These are phyloP conservation scores for Diplodia mutila DNA, from an alignment of 2,329 filamentous ascomycete species.

Conservation along the genomic window DNA sequence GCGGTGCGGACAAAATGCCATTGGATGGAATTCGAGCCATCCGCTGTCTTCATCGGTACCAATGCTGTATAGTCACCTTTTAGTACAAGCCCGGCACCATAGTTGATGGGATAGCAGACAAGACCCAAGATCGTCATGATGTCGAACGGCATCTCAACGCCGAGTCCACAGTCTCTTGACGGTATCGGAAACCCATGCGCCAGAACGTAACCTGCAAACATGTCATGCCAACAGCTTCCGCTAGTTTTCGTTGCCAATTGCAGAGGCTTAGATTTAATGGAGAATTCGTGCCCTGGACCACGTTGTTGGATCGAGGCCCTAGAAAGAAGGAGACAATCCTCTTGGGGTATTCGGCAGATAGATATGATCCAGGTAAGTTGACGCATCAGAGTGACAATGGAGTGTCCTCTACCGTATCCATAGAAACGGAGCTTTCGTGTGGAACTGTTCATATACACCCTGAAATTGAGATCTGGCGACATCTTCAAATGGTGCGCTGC, in stretches of 20 bases:
- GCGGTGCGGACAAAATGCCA: neutral
- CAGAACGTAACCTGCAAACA: neutral
- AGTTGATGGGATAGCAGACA: neutral
- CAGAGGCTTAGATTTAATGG: neutral
- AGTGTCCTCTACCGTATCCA: neutral
- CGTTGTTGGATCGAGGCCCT: neutral
- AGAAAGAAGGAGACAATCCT: neutral
- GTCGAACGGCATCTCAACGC: neutral
- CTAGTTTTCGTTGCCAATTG: neutral
- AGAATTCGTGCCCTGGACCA: neutral
- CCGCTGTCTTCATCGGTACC: neutral
- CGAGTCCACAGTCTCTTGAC: neutral
- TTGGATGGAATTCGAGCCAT: neutral
- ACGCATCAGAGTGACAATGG: neutral
- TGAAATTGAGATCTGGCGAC: neutral
- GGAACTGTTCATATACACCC: neutral
- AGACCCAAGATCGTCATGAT: neutral
- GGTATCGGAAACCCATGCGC: neutral
- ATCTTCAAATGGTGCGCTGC: neutral
- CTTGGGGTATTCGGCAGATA: neutral
- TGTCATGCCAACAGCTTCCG: constrained; percentile 5
- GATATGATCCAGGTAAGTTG: neutral
- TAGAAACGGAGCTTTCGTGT: neutral
- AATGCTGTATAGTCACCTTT: neutral
- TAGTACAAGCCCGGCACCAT: neutral